Evolutionary conservation across 306 rosid genomes (phyloP), one percentile per base, ranked within the genome.

Genomic region (Styphnolobium japonicum): DNA sequence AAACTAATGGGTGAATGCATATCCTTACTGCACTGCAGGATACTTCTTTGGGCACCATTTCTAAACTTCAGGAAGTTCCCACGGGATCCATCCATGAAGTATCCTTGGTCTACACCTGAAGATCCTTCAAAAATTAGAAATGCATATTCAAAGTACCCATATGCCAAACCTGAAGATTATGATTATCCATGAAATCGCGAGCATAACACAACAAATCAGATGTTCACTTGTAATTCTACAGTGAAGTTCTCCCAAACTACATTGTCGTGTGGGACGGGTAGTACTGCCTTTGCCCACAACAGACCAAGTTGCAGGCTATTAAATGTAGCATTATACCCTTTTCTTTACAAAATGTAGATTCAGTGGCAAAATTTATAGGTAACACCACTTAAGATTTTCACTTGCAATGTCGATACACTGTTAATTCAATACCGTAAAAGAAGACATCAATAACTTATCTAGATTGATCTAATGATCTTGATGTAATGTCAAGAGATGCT

Each of bases 11-110:
- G 25, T 78, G 21, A 56, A 48, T 67, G n/a, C 15, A 12, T 63
- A 68, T 52, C 10, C 19, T 31, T 78, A 12, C 55, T 51, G 36
- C 42, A 23, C 73, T 82, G 91, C 90, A 95, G 98, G 10, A 43
- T 93, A 43, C 36, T 93, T n/a, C 82, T 93, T 15, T 95, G 98
- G 98, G 99, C 97, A 63, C 99, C 99, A 62, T 93, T 95, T 85
- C 78, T 95, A 66, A 95, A 95, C 90, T 90, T 90, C 91, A 90
- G 99, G 80, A 95, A 90, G 85, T 87, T 95, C 67, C 99, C 99
- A 5, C 51, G 96, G 18, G 99, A 95, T 75, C 96, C 98, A 83
- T 19, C 80, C 42, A 45, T 93, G 94, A 76, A 95, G 88, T 86
- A 90, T 51, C 99, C 99, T 8, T 95, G 99, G 99, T 87, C 92